A percentile compares a stretch with the other conserved stretches of the same genome.
phyloP scores from a whole-genome alignment of 1,139 yeast genomes.

The Kodamaea arcana region DNA sequence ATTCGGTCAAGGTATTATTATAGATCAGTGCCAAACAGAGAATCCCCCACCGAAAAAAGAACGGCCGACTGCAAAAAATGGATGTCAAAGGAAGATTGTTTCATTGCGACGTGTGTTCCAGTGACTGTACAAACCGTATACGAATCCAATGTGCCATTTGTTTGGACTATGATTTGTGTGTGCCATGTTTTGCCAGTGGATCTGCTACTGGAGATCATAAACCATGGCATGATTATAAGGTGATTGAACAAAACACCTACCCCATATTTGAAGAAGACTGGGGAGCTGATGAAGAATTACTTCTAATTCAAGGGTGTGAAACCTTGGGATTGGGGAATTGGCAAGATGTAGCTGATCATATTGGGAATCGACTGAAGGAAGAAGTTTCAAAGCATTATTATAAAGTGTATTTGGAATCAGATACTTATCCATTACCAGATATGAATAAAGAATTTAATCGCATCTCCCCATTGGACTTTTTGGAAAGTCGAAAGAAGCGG shows the following conservation, averaged over 20 bases:
- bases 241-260: constrained; percentile 90
- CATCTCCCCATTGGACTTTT: constrained; percentile 65
- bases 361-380: constrained; percentile 87
- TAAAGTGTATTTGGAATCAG: constrained; percentile 62
- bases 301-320: constrained; percentile 87
- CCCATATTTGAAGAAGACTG: constrained; percentile 88
- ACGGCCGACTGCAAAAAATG: constrained; percentile 10
- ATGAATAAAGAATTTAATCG: constrained; percentile 63
- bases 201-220: constrained; percentile 76
- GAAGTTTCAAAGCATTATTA: constrained; percentile 85
- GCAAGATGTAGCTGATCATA: constrained; percentile 95
- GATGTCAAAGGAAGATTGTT: constrained; percentile 45
- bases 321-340: constrained; percentile 91
- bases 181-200: constrained; percentile 92
- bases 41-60: too few species aligned
- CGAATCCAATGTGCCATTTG: constrained; percentile 90
- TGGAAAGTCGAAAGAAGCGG: constrained; percentile 63
- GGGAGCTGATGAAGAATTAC: constrained; percentile 97
- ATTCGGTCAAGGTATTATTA: constrained; percentile 2
- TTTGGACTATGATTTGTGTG: constrained; percentile 90
- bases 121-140: constrained; percentile 90
- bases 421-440: constrained; percentile 77
- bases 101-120: constrained; percentile 93
- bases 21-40: neutral
- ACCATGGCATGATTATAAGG: constrained; percentile 90